Evolutionary conservation across 1,284 basidiomycete genomes (phyloP).

Genomic region (Leccinum pseudoinsigne): DNA sequence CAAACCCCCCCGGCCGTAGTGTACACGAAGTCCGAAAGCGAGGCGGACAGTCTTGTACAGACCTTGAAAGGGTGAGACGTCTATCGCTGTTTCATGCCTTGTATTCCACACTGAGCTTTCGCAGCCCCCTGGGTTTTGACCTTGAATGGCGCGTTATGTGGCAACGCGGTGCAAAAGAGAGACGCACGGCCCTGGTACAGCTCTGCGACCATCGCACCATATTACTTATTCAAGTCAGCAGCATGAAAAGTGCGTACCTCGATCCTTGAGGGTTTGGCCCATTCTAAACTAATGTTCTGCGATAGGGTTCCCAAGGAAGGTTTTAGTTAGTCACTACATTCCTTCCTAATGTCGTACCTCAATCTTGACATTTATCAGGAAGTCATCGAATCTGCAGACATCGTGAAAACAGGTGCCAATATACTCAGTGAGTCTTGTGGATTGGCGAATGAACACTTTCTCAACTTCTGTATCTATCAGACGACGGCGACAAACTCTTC

Average conservation of each 20-base stretch:
- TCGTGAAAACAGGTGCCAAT: constrained; percentile 60
- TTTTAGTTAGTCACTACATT: constrained; percentile 20
- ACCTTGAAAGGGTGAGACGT: constrained; percentile 39
- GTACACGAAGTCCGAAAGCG: constrained; percentile 42
- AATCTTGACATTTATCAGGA: constrained; percentile 34
- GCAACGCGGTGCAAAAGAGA: constrained; percentile 31
- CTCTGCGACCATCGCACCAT: constrained; percentile 48
- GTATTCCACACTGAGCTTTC: not conserved
- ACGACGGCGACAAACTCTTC: constrained; percentile 61
- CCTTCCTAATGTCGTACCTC: not conserved
- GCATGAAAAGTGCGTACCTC: constrained; percentile 47
- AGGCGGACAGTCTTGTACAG: constrained; percentile 44
- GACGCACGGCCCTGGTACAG: constrained; percentile 53
- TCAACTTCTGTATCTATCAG: constrained; percentile 32
- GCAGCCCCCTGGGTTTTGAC: constrained; percentile 58
- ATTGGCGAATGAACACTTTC: not conserved
- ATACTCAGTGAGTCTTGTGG: constrained; percentile 48
- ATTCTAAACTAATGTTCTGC: not conserved
- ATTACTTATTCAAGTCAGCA: constrained; percentile 55
- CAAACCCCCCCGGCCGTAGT: constrained; percentile 34
- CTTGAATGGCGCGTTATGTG: constrained; percentile 56
- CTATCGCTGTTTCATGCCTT: not conserved
- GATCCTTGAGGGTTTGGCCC: not conserved
- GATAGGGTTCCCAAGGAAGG: constrained; percentile 48
- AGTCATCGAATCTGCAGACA: constrained; percentile 45